phyloP scores from a whole-genome alignment of 2,329 filamentous ascomycete species.

The Colletotrichum sp. region DNA sequence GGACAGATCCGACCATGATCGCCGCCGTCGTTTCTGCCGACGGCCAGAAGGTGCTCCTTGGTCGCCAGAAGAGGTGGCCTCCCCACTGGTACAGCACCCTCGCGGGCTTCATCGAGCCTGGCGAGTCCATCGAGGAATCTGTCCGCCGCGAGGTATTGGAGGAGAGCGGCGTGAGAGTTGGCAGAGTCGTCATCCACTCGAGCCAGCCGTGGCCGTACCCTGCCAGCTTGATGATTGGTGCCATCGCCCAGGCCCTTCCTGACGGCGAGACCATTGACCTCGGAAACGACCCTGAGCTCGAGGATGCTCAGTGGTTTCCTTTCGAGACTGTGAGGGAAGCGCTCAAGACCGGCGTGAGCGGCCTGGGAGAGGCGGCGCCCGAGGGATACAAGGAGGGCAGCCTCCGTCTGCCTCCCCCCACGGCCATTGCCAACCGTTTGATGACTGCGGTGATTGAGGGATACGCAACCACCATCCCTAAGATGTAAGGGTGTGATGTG shows the following conservation, averaged over 20 bases:
- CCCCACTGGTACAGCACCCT: conserved; percentile 87
- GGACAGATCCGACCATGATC: conserved; percentile 94
- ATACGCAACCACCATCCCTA: conserved; percentile 63
- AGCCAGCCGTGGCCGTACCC: conserved; percentile 91
- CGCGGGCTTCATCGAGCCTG: conserved; percentile 85
- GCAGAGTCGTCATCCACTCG: conserved; percentile 80
- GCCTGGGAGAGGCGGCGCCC: conserved; percentile 68
- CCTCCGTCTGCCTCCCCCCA: conserved; percentile 80
- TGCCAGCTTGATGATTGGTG: conserved; percentile 84
- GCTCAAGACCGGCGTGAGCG: conserved; percentile 69
- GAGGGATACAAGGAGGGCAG: conserved; percentile 76
- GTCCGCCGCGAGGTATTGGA: conserved; percentile 87
- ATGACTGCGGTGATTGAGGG: conserved; percentile 81
- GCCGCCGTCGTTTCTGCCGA: conserved; percentile 88
- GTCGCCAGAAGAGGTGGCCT: conserved; percentile 85
- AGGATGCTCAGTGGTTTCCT: conserved; percentile 87
- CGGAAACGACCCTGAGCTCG: conserved; percentile 88
- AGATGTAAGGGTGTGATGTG: conserved; percentile 44
- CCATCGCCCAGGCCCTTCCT: conserved; percentile 84
- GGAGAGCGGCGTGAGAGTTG: conserved; percentile 78
- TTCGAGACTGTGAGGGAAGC: conserved; percentile 83
- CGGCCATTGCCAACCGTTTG: conserved; percentile 91
- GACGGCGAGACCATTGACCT: conserved; percentile 80
- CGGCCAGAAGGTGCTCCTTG: conserved; percentile 79
- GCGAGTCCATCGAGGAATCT: conserved; percentile 84